Percentiles rank a stretch among this genome's conserved stretches.
Evolutionary conservation across 805 yeast genomes (phyloP).

Genomic region (Hanseniaspora nectarophila): DNA sequence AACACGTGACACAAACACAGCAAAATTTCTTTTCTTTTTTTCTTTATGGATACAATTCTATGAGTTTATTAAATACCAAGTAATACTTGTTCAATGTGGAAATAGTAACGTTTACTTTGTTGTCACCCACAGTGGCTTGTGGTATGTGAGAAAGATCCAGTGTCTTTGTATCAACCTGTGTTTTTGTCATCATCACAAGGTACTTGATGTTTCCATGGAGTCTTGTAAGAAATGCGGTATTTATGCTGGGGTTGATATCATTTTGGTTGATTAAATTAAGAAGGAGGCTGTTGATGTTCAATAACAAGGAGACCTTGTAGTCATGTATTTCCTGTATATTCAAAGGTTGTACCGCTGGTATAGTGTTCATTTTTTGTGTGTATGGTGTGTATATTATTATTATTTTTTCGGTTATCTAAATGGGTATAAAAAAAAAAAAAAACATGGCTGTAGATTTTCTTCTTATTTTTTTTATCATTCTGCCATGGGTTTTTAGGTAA

Average conservation of each 20-base stretch:
- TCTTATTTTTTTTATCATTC: too few species aligned
- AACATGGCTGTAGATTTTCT: too few species aligned
- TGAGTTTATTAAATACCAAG: neutral
- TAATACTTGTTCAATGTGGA: constrained; percentile 1
- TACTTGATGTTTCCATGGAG: constrained; percentile 11
- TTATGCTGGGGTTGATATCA: constrained; percentile 18
- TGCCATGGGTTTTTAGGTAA: too few species aligned
- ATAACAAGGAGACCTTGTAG: constrained; percentile 27
- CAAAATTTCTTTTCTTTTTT: too few species aligned
- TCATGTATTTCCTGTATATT: constrained; percentile 24
- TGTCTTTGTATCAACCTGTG: neutral
- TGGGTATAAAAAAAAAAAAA: neutral
- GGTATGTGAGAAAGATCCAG: neutral
- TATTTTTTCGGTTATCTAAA: too few species aligned
- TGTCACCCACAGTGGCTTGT: constrained; percentile 30
- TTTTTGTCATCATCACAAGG: neutral
- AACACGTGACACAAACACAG: neutral
- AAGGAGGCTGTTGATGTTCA: constrained; percentile 28
- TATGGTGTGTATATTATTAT: constrained; percentile 14
- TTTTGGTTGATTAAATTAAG: constrained; percentile 23
- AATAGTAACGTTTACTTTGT: constrained; percentile 24
- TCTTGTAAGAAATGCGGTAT: constrained; percentile 2
- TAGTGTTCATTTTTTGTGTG: neutral
- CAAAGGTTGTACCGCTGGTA: neutral
- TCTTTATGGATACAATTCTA: constrained; percentile 5